Evolutionary conservation across 306 rosid species (phyloP).

Genomic region (Quercus gilva): DNA sequence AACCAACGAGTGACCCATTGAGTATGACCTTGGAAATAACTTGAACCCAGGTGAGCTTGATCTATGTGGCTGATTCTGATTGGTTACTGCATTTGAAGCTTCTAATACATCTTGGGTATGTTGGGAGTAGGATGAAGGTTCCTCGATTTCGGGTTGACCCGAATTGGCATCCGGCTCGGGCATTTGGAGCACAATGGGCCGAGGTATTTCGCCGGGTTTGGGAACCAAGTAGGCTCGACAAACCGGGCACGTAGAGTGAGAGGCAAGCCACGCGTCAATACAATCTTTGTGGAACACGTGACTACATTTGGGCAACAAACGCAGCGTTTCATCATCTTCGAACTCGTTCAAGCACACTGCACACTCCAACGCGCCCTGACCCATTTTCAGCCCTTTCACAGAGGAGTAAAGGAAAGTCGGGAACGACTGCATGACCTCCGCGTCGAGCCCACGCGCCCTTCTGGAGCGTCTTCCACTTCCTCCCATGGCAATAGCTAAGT

Average conservation of each 20-base stretch:
- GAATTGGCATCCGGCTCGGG: conserved; percentile 5
- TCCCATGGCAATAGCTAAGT: conserved; percentile 10
- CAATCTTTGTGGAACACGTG: conserved; percentile 85
- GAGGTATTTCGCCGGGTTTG: conserved; percentile 37
- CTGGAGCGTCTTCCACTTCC: conserved; percentile 22
- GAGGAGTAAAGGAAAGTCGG: conserved; percentile 77
- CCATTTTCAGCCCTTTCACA: conserved; percentile 67
- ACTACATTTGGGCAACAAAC: conserved; percentile 79
- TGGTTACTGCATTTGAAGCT: conserved; percentile 14
- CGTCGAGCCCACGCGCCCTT: conserved; percentile 53
- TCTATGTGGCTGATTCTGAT: conserved; percentile 33
- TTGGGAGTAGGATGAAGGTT: background rate
- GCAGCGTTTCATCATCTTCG: conserved; percentile 73
- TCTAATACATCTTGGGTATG: conserved; percentile 10
- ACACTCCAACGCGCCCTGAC: conserved; percentile 66
- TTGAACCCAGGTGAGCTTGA: conserved; percentile 48
- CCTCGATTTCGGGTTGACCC: conserved; percentile 5
- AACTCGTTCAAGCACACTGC: conserved; percentile 93
- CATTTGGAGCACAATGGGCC: background rate
- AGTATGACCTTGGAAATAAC: conserved; percentile 49
- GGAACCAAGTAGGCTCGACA: conserved; percentile 70
- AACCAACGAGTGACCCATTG: conserved; percentile 61
- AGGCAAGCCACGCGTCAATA: conserved; percentile 71
- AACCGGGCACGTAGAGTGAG: conserved; percentile 85
- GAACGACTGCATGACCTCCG: conserved; percentile 51